Conservation (phyloP, 1,139 yeast species). For the Yamadazyma mexicana region DNA sequence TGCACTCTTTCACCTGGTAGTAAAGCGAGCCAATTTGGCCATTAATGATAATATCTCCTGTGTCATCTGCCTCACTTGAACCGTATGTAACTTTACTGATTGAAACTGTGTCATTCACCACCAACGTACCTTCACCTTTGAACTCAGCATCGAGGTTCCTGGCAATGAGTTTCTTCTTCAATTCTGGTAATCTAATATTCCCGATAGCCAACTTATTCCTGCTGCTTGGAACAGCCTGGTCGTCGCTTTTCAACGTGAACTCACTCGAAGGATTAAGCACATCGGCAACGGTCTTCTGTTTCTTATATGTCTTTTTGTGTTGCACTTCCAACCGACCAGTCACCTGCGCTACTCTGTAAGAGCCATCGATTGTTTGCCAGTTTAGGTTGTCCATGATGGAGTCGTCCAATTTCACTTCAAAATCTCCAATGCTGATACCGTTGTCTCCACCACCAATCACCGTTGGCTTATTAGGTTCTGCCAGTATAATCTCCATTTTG, state of each 20-base stretch:
- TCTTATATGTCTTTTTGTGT: slow-evolving; percentile 19
- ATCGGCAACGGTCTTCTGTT: slow-evolving; percentile 21
- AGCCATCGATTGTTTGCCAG: slow-evolving; percentile 87
- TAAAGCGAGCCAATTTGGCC: slow-evolving; percentile 78
- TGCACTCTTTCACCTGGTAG: slow-evolving; percentile 74
- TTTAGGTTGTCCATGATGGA: slow-evolving; percentile 58
- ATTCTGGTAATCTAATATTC: slow-evolving; percentile 79
- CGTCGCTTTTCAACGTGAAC: slow-evolving; percentile 35
- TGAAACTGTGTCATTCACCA: slow-evolving; percentile 76
- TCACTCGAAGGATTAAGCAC: slow-evolving; percentile 37
- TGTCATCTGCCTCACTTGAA: slow-evolving; percentile 45
- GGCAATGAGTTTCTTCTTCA: slow-evolving; percentile 61
- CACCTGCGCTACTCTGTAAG: slow-evolving; percentile 80
- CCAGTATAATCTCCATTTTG: slow-evolving; percentile 32
- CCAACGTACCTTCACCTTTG: slow-evolving; percentile 89
- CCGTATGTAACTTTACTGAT: slow-evolving; percentile 65
- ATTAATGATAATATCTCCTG: slow-evolving; percentile 82
- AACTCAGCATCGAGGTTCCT: slow-evolving; percentile 78
- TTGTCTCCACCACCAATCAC: slow-evolving; percentile 52
- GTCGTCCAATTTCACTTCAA: slow-evolving; percentile 72
- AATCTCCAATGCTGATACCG: slow-evolving; percentile 53
- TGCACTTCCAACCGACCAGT: slow-evolving; percentile 64
- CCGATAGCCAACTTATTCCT: slow-evolving; percentile 72
- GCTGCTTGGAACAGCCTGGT: slow-evolving; percentile 13
- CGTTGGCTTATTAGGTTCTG: slow-evolving; percentile 41